phyloP scores from a whole-genome alignment of 73 alveolate genomes.

The Tetrahymena malaccensis region DNA sequence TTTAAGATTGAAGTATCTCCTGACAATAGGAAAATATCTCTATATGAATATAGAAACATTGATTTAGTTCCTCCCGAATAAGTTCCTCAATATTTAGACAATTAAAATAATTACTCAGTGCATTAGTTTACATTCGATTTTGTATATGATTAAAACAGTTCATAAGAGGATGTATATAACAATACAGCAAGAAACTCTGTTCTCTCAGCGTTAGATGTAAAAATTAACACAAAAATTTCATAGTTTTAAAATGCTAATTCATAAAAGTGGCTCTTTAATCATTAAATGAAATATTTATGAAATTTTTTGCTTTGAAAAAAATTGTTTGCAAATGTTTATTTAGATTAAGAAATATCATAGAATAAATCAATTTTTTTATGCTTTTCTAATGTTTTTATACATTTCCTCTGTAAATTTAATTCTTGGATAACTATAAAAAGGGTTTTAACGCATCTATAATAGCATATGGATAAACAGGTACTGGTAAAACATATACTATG shows the following conservation, averaged over 20 bases:
- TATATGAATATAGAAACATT: slow-evolving; percentile 64
- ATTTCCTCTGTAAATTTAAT: background rate
- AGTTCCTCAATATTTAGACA: slow-evolving; percentile 52
- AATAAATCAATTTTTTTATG: too few relatives aligned
- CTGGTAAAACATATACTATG: slow-evolving; percentile 85
- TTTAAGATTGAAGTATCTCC: slow-evolving; percentile 47
- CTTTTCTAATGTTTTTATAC: too few relatives aligned
- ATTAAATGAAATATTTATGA: too few relatives aligned
- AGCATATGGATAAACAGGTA: slow-evolving; percentile 86
- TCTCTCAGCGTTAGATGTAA: slow-evolving; percentile 49
- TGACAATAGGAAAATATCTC: slow-evolving; percentile 47
- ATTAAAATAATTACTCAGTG: slow-evolving; percentile 41
- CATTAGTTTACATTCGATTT: slow-evolving; percentile 77
- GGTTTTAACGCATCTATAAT: slow-evolving; percentile 69
- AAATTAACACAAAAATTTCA: background rate
- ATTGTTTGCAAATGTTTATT: too few relatives aligned
- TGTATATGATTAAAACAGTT: slow-evolving; percentile 61
- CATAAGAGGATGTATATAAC: slow-evolving; percentile 59
- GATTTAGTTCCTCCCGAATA: slow-evolving; percentile 58
- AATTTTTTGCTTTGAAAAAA: too few relatives aligned
- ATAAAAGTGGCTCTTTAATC: too few relatives aligned
- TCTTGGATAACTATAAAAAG: background rate
- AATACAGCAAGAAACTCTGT: slow-evolving; percentile 63
- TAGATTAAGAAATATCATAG: too few relatives aligned
- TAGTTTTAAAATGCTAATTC: background rate